phyloP scores from a whole-genome alignment of 176 grass and related monocot species.

The Hordeum vulgare region MorexV3_pseudomolecules_assembly NC_058519.1:167535513-167536012 shows the following conservation, averaged over 20 bases:
- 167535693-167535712: background rate
- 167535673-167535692: no score
- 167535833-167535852: background rate
- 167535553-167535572: constrained; percentile 42
- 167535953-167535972: background rate
- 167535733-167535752: constrained; percentile 13
- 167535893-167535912: background rate
- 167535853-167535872: background rate
- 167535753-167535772: constrained; percentile 5
- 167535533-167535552: constrained; percentile 50
- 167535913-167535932: background rate
- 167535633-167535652: constrained; percentile 39
- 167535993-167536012: background rate
- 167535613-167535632: background rate
- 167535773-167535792: background rate
- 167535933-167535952: background rate
- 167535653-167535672: constrained; percentile 33
- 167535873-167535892: background rate
- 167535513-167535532: constrained; percentile 82
- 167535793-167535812: background rate
- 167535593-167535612: constrained; percentile 49
- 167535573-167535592: constrained; percentile 66
- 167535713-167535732: background rate
- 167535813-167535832: background rate
- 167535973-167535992: background rate